These are phyloP conservation scores for Corylus heterophylla DNA, from an alignment of 306 rosid species.

Conservation along the genomic window DNA sequence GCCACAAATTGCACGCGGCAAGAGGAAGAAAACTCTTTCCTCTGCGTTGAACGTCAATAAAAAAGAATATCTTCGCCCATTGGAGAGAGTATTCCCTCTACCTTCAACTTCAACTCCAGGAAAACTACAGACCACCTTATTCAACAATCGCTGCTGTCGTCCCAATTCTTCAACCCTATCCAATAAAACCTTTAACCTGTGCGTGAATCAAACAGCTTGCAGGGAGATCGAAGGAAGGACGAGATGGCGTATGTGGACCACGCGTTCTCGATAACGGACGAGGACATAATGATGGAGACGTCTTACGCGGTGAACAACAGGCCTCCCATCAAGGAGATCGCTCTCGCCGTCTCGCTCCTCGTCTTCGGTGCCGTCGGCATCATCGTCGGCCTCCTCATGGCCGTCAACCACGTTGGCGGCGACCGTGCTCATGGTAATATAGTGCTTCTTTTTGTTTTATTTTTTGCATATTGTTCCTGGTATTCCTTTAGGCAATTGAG, in stretches of 20 bases:
- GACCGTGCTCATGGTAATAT: slow-evolving; percentile 88
- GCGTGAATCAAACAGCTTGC: not conserved
- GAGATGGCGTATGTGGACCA: slow-evolving; percentile 91
- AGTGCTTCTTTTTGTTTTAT: not conserved
- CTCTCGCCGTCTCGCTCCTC: slow-evolving; percentile 85
- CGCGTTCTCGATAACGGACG: slow-evolving; percentile 92
- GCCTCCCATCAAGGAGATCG: slow-evolving; percentile 94
- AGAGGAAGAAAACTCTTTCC: too few relatives aligned
- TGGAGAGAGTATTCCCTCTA: too few relatives aligned
- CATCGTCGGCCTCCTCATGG: slow-evolving; percentile 77
- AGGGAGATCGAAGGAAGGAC: not conserved
- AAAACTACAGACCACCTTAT: too few relatives aligned
- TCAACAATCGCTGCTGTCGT: not conserved
- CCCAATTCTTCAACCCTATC: not conserved
- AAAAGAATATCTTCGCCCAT: too few relatives aligned
- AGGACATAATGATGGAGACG: slow-evolving; percentile 84
- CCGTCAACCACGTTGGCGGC: slow-evolving; percentile 84
- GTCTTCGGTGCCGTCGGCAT: slow-evolving; percentile 78
- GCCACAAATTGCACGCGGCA: too few relatives aligned
- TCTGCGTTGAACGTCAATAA: too few relatives aligned
- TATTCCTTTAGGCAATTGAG: too few relatives aligned
- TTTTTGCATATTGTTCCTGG: not conserved
- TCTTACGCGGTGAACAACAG: slow-evolving; percentile 76
- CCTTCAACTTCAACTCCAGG: too few relatives aligned
- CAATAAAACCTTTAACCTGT: not conserved